phyloP scores from a whole-genome alignment of 768 basidiomycete genomes.

The Calvatia gigantea region DNA sequence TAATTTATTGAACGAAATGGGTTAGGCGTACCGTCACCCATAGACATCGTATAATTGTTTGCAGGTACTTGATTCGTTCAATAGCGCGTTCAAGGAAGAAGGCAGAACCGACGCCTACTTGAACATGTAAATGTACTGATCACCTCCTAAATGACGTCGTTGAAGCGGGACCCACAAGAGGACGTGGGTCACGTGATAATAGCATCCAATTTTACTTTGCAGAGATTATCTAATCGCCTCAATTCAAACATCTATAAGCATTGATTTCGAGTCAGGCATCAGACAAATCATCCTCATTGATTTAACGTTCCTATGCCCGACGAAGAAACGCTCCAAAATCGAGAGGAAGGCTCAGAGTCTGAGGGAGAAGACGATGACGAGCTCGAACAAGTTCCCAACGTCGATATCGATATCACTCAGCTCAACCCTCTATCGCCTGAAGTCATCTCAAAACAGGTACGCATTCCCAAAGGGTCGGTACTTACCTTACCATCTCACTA shows the following conservation, averaged over 20 bases:
- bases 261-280: conserved; percentile 10
- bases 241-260: not conserved
- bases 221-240: conserved; percentile 12
- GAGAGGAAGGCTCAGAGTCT: conserved; percentile 66
- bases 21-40: conserved; percentile 9
- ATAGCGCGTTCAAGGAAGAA: too few relatives aligned
- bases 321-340: conserved; percentile 66
- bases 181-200: not conserved
- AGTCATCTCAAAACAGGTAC: conserved; percentile 88
- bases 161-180: not conserved
- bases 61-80: too few relatives aligned
- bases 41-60: not conserved
- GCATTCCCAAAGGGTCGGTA: conserved; percentile 17
- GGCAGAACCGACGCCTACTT: not conserved
- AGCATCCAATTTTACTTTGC: conserved; percentile 2
- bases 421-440: conserved; percentile 87
- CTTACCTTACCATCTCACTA: not conserved
- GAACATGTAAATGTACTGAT: too few relatives aligned
- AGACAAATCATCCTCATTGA: conserved; percentile 8
- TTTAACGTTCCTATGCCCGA: conserved; percentile 47
- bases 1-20: not conserved
- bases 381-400: conserved; percentile 51
- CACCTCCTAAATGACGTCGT: conserved; percentile 10
- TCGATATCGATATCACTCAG: conserved; percentile 78
- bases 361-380: conserved; percentile 61